These are phyloP conservation scores for Dactylellina parvicollis DNA, from an alignment of 2,329 filamentous ascomycete genomes.

Conservation along the genomic window DNA sequence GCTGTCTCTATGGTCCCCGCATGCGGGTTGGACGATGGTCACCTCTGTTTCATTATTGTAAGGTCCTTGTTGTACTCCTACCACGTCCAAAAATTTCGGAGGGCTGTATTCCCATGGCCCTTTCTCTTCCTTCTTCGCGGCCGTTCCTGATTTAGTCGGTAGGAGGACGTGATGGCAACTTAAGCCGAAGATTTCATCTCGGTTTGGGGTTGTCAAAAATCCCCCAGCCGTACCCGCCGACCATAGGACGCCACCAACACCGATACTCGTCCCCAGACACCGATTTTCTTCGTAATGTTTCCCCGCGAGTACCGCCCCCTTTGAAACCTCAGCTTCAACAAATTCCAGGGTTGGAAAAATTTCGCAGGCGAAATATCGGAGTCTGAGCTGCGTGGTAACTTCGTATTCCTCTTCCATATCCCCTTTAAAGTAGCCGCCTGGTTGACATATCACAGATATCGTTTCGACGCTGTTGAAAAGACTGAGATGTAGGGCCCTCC, in stretches of 20 bases:
- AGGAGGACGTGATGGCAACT: constrained; percentile 23
- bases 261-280: not conserved
- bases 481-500: constrained; percentile 1
- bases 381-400: not conserved
- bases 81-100: constrained; percentile 2
- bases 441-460: constrained; percentile 2
- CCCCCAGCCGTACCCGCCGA: constrained; percentile 3
- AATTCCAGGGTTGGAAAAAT: constrained; percentile 10
- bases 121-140: not conserved
- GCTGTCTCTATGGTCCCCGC: constrained; percentile 5
- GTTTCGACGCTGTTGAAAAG: not conserved
- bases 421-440: constrained; percentile 3
- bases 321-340: constrained; percentile 6
- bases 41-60: not conserved
- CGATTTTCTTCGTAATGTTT: not conserved
- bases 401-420: not conserved
- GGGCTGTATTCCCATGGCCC: not conserved
- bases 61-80: not conserved
- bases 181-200: not conserved
- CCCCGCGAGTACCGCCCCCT: not conserved
- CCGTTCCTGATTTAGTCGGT: not conserved
- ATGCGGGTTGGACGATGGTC: constrained; percentile 14
- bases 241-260: constrained; percentile 1
- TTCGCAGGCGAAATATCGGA: not conserved
- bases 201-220: not conserved